These are phyloP conservation scores for Skeletonema marinoi DNA, from an alignment of 108 stramenopile genomes.

Conservation along the genomic window DNA sequence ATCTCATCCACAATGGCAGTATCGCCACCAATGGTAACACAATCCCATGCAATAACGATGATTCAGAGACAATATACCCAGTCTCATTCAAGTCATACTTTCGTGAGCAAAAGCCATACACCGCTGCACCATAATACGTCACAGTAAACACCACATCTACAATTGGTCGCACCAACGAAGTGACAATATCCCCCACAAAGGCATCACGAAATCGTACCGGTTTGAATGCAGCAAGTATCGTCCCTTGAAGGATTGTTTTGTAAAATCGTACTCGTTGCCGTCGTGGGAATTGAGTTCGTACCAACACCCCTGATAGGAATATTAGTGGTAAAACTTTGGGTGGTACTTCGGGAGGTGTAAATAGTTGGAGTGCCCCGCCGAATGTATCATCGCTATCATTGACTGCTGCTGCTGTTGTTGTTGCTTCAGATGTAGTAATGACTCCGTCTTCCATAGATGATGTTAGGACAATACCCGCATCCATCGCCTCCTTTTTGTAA, in stretches of 20 bases:
- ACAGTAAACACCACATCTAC: conserved; percentile 82
- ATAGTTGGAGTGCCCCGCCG: background rate
- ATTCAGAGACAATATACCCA: conserved; percentile 59
- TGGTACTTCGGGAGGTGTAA: conserved; percentile 50
- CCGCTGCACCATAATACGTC: conserved; percentile 71
- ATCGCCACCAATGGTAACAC: conserved; percentile 77
- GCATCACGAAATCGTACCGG: conserved; percentile 76
- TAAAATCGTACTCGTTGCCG: conserved; percentile 73
- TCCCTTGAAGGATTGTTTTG: conserved; percentile 68
- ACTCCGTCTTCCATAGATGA: conserved; percentile 1
- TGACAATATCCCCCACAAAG: conserved; percentile 81
- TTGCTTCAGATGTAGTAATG: background rate
- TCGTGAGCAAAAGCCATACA: conserved; percentile 65
- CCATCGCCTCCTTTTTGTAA: conserved; percentile 37
- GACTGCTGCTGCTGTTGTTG: conserved; percentile 24
- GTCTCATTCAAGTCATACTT: conserved; percentile 63
- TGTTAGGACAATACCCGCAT: background rate
- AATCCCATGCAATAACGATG: conserved; percentile 79
- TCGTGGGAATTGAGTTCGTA: conserved; percentile 74
- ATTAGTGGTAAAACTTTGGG: conserved; percentile 81
- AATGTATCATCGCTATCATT: conserved; percentile 39
- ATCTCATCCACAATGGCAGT: conserved; percentile 73
- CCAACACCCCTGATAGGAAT: conserved; percentile 74
- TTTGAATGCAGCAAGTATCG: conserved; percentile 66
- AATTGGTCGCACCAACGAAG: conserved; percentile 78